Conservation (phyloP, 164 flowering plant genomes). For the Vitis rupestris region DNA sequence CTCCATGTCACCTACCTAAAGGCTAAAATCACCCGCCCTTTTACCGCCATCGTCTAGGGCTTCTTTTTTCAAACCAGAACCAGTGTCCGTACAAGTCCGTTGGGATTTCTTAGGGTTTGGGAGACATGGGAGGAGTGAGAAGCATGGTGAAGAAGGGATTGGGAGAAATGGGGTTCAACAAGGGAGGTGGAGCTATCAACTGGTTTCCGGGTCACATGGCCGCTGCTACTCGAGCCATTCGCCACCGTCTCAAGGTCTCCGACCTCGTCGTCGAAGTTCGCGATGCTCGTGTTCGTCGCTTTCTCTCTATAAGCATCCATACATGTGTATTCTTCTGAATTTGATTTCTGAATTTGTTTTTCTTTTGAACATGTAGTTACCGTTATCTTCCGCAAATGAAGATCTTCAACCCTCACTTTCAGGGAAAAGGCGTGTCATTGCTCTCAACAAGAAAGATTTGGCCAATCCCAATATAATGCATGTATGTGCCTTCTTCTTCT, state of each 20-base stretch:
- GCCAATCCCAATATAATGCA: slow-evolving; percentile 85
- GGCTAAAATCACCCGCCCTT: no score
- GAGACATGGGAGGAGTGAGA: slow-evolving; percentile 14
- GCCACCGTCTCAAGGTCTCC: slow-evolving; percentile 80
- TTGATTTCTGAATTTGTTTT: background rate
- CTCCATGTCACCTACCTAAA: no score
- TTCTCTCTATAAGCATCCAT: slow-evolving; percentile 12
- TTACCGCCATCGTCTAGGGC: no score
- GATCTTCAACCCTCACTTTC: slow-evolving; percentile 71
- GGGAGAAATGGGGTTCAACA: slow-evolving; percentile 71
- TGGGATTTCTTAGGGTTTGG: no score
- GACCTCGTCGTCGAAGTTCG: slow-evolving; percentile 95
- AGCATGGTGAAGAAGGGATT: slow-evolving; percentile 44
- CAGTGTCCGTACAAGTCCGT: no score
- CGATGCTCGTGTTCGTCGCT: slow-evolving; percentile 67
- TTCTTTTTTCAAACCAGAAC: no score
- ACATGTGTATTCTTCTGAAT: background rate
- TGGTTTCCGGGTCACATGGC: slow-evolving; percentile 99
- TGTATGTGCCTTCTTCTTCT: slow-evolving; percentile 28
- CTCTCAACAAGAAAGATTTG: slow-evolving; percentile 90
- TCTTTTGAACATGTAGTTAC: slow-evolving; percentile 47
- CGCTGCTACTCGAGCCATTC: slow-evolving; percentile 90
- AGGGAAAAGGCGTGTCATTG: slow-evolving; percentile 73
- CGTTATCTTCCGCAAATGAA: slow-evolving; percentile 75
- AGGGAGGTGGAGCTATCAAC: slow-evolving; percentile 70